A percentile compares a stretch with the other conserved stretches of the same genome.
These are phyloP conservation scores for Colletotrichum chrysophilum DNA, from an alignment of 2,329 filamentous ascomycete genomes.

Conservation along the genomic window DNA sequence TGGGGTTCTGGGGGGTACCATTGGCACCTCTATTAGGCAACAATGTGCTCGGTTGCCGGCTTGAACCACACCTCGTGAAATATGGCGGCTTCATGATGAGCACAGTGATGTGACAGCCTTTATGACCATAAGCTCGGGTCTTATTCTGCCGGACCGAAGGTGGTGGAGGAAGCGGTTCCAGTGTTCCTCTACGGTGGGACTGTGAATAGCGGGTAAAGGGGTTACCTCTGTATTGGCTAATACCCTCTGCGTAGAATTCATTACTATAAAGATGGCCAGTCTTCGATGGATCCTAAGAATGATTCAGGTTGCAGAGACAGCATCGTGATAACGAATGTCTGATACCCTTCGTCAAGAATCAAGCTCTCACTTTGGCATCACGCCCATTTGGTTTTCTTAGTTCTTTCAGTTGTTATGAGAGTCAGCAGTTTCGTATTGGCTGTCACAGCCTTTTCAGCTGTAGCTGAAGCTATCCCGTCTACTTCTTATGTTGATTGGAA, in stretches of 20 bases:
- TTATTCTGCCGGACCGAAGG: background rate
- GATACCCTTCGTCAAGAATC: background rate
- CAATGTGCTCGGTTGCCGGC: background rate
- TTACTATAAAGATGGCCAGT: background rate
- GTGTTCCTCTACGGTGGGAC: background rate
- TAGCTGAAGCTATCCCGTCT: background rate
- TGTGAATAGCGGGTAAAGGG: background rate
- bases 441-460: background rate
- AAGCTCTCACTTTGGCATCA: background rate
- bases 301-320: background rate
- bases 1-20: background rate
- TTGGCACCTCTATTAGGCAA: background rate
- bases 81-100: background rate
- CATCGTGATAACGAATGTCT: background rate
- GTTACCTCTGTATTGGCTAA: background rate
- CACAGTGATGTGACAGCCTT: background rate
- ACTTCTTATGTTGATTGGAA: background rate
- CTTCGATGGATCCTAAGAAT: background rate
- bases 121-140: background rate
- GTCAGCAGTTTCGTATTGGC: background rate
- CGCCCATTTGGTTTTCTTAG: background rate
- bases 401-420: background rate
- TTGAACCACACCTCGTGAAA: background rate
- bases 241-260: background rate
- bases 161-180: background rate